Percentiles rank a stretch among this genome's conserved stretches.
Evolutionary conservation across 306 rosid genomes (phyloP).

Genomic region (Trifolium fragiferum): DNA sequence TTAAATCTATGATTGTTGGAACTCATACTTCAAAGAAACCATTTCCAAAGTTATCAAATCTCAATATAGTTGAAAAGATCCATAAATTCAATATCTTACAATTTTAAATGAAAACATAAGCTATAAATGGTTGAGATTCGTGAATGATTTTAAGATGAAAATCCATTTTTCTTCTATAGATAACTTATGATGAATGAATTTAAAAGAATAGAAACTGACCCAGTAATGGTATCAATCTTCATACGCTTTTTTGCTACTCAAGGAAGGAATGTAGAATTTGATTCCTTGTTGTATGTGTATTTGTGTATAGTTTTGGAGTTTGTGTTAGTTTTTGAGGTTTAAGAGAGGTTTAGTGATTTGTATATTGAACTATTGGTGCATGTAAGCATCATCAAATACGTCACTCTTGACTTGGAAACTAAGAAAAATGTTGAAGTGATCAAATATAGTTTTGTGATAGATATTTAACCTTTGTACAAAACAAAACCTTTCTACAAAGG

Average conservation of each 20-base stretch:
- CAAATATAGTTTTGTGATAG: conserved; percentile 17
- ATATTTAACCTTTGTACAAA: background rate
- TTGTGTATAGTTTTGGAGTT: background rate
- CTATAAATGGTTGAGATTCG: background rate
- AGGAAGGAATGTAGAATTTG: conserved; percentile 2
- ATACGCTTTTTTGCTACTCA: conserved; percentile 38
- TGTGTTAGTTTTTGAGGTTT: conserved; percentile 39
- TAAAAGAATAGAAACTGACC: conserved; percentile 44
- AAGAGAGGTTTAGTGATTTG: conserved; percentile 37
- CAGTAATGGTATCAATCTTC: conserved; percentile 45
- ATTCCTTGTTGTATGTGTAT: background rate
- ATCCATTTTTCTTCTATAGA: background rate
- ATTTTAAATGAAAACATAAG: no score
- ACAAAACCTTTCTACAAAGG: background rate
- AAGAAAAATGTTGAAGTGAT: conserved; percentile 35
- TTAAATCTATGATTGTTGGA: background rate
- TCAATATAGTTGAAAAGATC: no score
- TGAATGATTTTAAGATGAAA: background rate
- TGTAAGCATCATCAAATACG: conserved; percentile 29
- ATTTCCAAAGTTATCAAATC: background rate
- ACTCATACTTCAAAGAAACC: background rate
- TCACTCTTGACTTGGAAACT: conserved; percentile 44
- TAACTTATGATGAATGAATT: conserved; percentile 16
- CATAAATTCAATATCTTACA: no score
- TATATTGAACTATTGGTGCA: background rate